phyloP scores from a whole-genome alignment of 2,329 filamentous ascomycete genomes.

The Ophiostoma triangulosporum region DNA sequence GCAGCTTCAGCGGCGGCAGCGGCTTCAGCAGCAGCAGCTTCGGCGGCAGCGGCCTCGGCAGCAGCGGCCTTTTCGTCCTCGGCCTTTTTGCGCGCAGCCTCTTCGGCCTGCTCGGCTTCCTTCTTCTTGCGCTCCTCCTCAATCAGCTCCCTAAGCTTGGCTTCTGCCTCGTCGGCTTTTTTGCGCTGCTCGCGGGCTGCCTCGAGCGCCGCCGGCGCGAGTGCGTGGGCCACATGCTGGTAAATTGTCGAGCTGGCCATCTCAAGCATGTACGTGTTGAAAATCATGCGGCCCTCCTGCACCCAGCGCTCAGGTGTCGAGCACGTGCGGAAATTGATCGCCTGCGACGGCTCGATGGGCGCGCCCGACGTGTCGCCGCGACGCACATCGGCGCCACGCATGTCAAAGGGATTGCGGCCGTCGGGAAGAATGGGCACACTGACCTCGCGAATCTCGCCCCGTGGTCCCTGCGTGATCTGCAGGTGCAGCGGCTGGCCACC shows the following conservation, averaged over 20 bases:
- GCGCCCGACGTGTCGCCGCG: slow-evolving; percentile 30
- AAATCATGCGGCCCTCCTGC: slow-evolving; percentile 80
- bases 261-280: slow-evolving; percentile 45
- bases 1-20: slow-evolving; percentile 39
- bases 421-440: slow-evolving; percentile 24
- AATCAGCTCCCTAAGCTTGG: slow-evolving; percentile 40
- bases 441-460: slow-evolving; percentile 39
- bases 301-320: slow-evolving; percentile 69
- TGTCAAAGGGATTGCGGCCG: background rate
- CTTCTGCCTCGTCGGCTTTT: slow-evolving; percentile 42
- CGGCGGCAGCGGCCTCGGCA: slow-evolving; percentile 45
- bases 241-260: slow-evolving; percentile 60
- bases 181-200: slow-evolving; percentile 60
- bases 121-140: slow-evolving; percentile 46
- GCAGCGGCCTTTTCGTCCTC: slow-evolving; percentile 48
- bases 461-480: slow-evolving; percentile 38
- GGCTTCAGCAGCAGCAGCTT: slow-evolving; percentile 47
- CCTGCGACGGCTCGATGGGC: slow-evolving; percentile 52
- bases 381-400: slow-evolving; percentile 26
- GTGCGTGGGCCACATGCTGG: slow-evolving; percentile 48
- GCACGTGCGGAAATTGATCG: slow-evolving; percentile 59
- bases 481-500: slow-evolving; percentile 42
- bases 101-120: slow-evolving; percentile 58
- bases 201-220: slow-evolving; percentile 76
- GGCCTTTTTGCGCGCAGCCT: slow-evolving; percentile 45